Percentiles rank a stretch among this genome's conserved stretches.
Conservation (phyloP, 257 asterid genomes). For the Solanum pimpinellifolium region DNA sequence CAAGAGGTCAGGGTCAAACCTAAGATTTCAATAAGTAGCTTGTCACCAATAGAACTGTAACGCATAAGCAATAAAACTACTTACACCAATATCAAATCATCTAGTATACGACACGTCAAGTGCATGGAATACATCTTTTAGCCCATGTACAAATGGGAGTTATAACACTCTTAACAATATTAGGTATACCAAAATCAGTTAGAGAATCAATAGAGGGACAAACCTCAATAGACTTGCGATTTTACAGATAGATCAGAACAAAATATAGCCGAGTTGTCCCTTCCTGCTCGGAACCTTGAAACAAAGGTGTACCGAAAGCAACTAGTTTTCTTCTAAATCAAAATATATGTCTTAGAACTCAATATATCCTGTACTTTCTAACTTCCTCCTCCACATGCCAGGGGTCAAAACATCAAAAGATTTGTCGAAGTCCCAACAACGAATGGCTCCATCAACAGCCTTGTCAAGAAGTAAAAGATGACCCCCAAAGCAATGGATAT, state of each 20-base stretch:
- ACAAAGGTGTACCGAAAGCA: not conserved
- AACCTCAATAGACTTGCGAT: not conserved
- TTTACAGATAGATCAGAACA: not conserved
- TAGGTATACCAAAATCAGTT: not conserved
- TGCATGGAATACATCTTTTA: not conserved
- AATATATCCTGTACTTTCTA: not conserved
- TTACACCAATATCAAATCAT: not conserved
- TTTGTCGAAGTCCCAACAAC: slow-evolving; percentile 81
- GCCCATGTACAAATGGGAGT: not conserved
- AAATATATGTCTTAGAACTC: not conserved
- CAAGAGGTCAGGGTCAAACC: not conserved
- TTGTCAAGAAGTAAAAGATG: slow-evolving; percentile 82
- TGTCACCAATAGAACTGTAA: not conserved
- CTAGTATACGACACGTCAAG: not conserved
- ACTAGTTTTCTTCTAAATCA: not conserved
- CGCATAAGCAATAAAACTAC: not conserved
- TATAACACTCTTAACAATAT: not conserved
- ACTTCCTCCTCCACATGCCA: not conserved
- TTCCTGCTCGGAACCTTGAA: not conserved
- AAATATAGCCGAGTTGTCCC: not conserved
- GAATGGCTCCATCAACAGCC: slow-evolving; percentile 87
- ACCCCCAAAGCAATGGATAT: slow-evolving; percentile 78
- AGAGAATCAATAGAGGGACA: not conserved
- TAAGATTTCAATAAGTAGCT: not conserved
- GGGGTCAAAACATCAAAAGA: slow-evolving; percentile 70